Base-by-base conservation (phyloP, 176 grass and related monocot genomes). In the Juncus inflexus region DNA sequence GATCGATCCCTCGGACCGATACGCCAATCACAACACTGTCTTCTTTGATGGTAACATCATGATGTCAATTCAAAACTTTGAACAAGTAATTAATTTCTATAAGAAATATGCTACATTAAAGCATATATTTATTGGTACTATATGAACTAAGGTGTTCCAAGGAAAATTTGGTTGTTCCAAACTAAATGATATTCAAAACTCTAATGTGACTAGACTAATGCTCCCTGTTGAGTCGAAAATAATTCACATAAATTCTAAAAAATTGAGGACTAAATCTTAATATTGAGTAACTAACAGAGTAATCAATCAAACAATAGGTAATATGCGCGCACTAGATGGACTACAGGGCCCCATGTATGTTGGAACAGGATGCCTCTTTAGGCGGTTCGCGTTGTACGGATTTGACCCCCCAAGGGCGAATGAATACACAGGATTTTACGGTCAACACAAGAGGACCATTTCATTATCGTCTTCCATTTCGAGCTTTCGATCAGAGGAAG, bases 1-100 rank as follows among this genome's bases (percentile, higher is more conserved):
- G 52, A 84, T 84, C 64, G 81, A 84, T 57, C 81, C 81, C 64
- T 84, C 81, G 40, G 81, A 84, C 15, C 81, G 81, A 37, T 84
- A 84, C 66, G 81, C 81, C 38, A 84, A 84, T 56, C 81, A 84
- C 58, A 84, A 84, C 64, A 84, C 81, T 35, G 81, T 84, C 52
- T 84, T 84, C 81, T 84, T 84, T 61, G 81, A 84, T 66, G 81
- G 81, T 66, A 75, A 63, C 6, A 55, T 65, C 64, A 28, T 28
- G 19, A 28, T 28, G 19, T 28, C 19, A 28, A 28, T 28, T 28
- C 19, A 28, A 28, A 28, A 28, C 19, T 28, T 28, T 28, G 19
- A 53, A 53, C 14, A 38, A 37, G 12, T 64, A 38, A 16, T 67
- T 53, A 5, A 52, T 0, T 37, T 9, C 52, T 42, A 64, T 43